Evolutionary conservation across 2,329 filamentous ascomycete genomes (phyloP).

Genomic region (Graphium sp.): DNA sequence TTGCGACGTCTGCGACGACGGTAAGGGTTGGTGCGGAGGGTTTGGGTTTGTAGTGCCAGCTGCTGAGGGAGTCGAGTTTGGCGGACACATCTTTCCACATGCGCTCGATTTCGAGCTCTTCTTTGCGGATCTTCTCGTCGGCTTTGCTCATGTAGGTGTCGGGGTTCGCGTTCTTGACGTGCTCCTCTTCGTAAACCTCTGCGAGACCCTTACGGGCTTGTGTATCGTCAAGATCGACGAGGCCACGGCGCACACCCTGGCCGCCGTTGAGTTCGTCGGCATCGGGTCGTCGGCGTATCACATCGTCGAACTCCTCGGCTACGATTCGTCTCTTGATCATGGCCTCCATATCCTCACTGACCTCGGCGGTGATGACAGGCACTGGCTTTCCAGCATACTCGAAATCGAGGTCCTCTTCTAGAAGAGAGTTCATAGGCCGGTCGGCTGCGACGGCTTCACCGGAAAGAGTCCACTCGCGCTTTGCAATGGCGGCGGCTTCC

Average conservation of each 20-base stretch:
- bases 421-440: conserved; percentile 75
- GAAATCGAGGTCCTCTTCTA: conserved; percentile 91
- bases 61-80: conserved; percentile 76
- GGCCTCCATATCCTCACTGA: conserved; percentile 81
- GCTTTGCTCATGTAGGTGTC: conserved; percentile 63
- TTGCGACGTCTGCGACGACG: conserved; percentile 80
- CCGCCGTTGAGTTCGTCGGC: conserved; percentile 42
- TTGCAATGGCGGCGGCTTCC: conserved; percentile 76
- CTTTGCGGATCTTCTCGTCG: conserved; percentile 66
- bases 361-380: conserved; percentile 79
- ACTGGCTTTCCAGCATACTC: conserved; percentile 91
- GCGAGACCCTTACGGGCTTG: conserved; percentile 80
- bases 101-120: conserved; percentile 66
- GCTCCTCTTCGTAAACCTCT: conserved; percentile 88
- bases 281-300: conserved; percentile 66
- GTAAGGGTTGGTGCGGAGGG: conserved; percentile 66
- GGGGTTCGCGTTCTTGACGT: conserved; percentile 62
- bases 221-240: conserved; percentile 68
- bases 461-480: conserved; percentile 77
- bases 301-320: conserved; percentile 81
- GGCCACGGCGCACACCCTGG: conserved; percentile 52
- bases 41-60: conserved; percentile 91
- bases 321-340: conserved; percentile 90
- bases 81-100: conserved; percentile 70
- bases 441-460: conserved; percentile 76